Base-by-base conservation (phyloP, 116 monocot species). In the Cymodocea nodosa region DNA sequence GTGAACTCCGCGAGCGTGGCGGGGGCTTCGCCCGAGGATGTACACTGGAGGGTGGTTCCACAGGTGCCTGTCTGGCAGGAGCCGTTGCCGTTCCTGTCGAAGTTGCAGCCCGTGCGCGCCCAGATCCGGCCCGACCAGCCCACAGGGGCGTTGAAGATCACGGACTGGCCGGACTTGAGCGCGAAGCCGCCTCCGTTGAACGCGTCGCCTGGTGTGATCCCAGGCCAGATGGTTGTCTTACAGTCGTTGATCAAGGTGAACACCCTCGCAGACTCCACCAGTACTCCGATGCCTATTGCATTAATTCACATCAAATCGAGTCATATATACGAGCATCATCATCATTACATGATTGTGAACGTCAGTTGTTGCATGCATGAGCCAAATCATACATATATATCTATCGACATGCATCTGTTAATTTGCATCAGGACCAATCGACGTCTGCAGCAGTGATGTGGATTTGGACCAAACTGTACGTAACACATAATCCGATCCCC, bases 101-200 rank as follows among this genome's bases (percentile, higher is more conserved):
- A 91, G 79, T 68, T 5, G 75, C 91, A 91, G 25, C 86, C 86
- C 2, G 84, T 84, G 13, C 91, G 79, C 50, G 74, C 87, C 91
- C 91, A 91, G 36, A 91, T 86, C 6, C 84, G 84, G 20, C 91
- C 91, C 23, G 70, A 67, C 91, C 91, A 91, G 36, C 76, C 84
- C 20, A 75, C 74, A 0, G 91, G 91, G 17, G 87, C 87, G 17
- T 52, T 82, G 76, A 91, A 64, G 54, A 91, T 79, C 4, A 78
- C 67, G n/a, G 91, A 80, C 52, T 91, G 75, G 66, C 91, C 87
- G 48, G 79, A 7, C 16, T 66, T 68, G n/a, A 91, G 75, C 25
- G 65, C 35, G 36, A 91, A 82, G 13, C 91, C 86, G 8, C 87
- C 91, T 14, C 91, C 87, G 60, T 65, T 70, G 71, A 92, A 84